Evolutionary conservation across 2,329 filamentous ascomycete species (phyloP).

Genomic region (Colletotrichum euphorbiae): DNA sequence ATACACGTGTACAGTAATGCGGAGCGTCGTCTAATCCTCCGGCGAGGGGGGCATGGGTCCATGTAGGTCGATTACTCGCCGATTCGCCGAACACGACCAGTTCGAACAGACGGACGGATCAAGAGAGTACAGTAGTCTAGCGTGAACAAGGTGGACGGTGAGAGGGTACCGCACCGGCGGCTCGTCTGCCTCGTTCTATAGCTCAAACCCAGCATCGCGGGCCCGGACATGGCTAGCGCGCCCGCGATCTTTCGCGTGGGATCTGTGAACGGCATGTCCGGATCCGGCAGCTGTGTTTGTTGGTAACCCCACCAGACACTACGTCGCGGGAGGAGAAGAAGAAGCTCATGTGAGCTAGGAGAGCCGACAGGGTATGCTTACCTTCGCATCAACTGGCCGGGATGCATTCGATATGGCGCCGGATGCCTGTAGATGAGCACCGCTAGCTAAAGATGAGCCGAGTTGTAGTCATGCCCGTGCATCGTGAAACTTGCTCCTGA

Average conservation of each 20-base stretch:
- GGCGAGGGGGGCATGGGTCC: not conserved
- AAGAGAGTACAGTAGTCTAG: not conserved
- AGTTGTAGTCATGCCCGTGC: constrained; percentile 18
- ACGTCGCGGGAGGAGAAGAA: not conserved
- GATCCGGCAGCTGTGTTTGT: constrained; percentile 5
- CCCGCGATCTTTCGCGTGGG: constrained; percentile 11
- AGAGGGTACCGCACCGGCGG: constrained; percentile 1
- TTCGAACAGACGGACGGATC: not conserved
- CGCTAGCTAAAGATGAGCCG: not conserved
- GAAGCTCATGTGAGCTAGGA: constrained; percentile 22
- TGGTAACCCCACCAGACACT: not conserved
- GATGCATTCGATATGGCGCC: not conserved
- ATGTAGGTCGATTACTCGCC: constrained; percentile 16
- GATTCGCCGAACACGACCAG: not conserved
- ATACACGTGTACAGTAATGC: no score
- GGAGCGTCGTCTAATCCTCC: constrained; percentile 18
- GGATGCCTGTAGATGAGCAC: not conserved
- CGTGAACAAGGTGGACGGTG: not conserved
- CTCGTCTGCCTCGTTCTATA: not conserved
- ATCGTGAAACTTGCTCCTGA: constrained; percentile 7
- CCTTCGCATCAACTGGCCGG: not conserved
- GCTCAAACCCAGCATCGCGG: constrained; percentile 20
- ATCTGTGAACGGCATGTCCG: not conserved
- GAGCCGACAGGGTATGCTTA: constrained; percentile 14
- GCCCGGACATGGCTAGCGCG: constrained; percentile 7